Conservation (phyloP, 2,329 filamentous ascomycete genomes). For the Macrophomina pseudophaseolina region DNA sequence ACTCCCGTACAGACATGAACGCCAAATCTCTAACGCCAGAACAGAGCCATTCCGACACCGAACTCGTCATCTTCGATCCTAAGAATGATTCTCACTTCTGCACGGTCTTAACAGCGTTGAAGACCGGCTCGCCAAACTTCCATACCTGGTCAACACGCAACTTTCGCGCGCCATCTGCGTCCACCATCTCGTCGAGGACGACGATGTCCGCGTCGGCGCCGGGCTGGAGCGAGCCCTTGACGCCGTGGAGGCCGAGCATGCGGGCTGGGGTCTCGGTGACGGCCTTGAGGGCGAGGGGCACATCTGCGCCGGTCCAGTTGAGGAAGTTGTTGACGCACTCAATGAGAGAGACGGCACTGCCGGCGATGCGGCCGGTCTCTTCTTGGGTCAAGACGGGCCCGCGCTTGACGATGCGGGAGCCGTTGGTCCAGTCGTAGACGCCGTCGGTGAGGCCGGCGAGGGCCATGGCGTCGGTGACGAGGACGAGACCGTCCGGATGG, state of each 20-base stretch:
- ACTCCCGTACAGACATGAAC: not conserved
- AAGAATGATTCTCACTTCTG: not conserved
- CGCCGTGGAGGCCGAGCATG: conserved; percentile 71
- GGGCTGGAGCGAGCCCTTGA: conserved; percentile 64
- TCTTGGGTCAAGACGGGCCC: conserved; percentile 76
- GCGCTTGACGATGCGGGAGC: conserved; percentile 69
- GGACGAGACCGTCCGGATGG: conserved; percentile 81
- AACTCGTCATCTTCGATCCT: not conserved
- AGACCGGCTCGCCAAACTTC: conserved; percentile 67
- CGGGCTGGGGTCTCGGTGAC: conserved; percentile 78
- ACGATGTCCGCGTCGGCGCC: conserved; percentile 64
- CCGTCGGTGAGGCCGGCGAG: conserved; percentile 84
- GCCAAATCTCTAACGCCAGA: not conserved
- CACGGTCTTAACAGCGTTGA: not conserved
- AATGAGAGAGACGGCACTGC: conserved; percentile 72
- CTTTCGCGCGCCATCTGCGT: conserved; percentile 52
- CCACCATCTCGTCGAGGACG: conserved; percentile 64
- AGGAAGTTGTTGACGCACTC: conserved; percentile 85
- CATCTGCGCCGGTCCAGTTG: conserved; percentile 70
- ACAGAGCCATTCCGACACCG: not conserved
- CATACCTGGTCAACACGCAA: conserved; percentile 76
- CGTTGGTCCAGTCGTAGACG: conserved; percentile 83
- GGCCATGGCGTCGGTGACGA: conserved; percentile 93
- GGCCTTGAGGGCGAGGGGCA: conserved; percentile 71
- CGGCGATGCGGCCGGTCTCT: conserved; percentile 65